phyloP scores from a whole-genome alignment of 345 rosid genomes.

The Rhodomyrtus tomentosa region DNA sequence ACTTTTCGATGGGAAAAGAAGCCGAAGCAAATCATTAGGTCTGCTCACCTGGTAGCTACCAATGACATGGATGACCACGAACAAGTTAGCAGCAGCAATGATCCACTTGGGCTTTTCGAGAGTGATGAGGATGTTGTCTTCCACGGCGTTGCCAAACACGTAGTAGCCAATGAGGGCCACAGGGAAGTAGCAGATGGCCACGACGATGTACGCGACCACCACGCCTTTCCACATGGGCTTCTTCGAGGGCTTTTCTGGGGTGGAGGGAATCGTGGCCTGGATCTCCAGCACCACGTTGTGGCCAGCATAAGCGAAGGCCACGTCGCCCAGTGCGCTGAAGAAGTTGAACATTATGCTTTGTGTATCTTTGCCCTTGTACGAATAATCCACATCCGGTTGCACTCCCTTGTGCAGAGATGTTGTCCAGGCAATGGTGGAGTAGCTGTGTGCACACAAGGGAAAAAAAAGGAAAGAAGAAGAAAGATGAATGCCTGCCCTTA shows the following conservation, averaged over 20 bases:
- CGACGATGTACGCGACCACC: slow-evolving; percentile 48
- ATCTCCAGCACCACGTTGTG: slow-evolving; percentile 84
- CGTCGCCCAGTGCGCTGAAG: slow-evolving; percentile 66
- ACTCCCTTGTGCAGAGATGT: slow-evolving; percentile 33
- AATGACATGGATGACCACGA: slow-evolving; percentile 72
- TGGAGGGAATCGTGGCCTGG: slow-evolving; percentile 85
- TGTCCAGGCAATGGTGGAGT: slow-evolving; percentile 67
- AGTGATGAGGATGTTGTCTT: slow-evolving; percentile 58
- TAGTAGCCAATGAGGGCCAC: slow-evolving; percentile 62
- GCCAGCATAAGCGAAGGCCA: slow-evolving; percentile 79
- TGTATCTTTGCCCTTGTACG: slow-evolving; percentile 24
- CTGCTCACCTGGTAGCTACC: slow-evolving; percentile 63
- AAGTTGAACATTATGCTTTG: slow-evolving; percentile 34
- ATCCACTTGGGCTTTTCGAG: slow-evolving; percentile 63
- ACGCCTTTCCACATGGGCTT: slow-evolving; percentile 84
- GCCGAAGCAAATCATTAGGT: neutral
- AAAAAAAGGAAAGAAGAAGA: too few relatives aligned
- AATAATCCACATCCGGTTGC: slow-evolving; percentile 40
- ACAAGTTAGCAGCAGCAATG: slow-evolving; percentile 56
- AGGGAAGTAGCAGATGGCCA: slow-evolving; percentile 74
- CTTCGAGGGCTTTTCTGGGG: slow-evolving; percentile 76
- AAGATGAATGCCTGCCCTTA: neutral
- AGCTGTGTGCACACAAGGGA: slow-evolving; percentile 19
- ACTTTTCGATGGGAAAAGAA: neutral
- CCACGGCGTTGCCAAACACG: slow-evolving; percentile 42